Conservation (phyloP, 768 basidiomycete species). For the Psilocybe sp. region DNA sequence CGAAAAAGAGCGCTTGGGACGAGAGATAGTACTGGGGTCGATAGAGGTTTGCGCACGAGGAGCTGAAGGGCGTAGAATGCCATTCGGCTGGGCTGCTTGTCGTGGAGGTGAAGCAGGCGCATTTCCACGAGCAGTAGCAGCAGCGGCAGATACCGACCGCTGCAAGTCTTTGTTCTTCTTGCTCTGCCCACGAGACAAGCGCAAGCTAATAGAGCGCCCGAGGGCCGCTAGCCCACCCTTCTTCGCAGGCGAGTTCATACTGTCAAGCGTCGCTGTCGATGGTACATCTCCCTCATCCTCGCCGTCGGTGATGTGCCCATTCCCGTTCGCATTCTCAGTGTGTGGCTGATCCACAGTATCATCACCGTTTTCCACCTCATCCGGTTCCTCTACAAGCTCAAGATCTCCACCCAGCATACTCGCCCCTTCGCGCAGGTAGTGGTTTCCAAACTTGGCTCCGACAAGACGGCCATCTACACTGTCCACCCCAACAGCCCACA, state of each 20-base stretch:
- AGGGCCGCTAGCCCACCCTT: conserved; percentile 17
- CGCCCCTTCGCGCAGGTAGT: conserved; percentile 11
- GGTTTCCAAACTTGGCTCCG: conserved; percentile 38
- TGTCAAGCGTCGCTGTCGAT: conserved; percentile 1
- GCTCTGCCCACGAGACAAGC: conserved; percentile 8
- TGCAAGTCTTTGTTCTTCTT: conserved; percentile 8
- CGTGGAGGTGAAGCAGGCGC: not conserved
- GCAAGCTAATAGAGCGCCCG: conserved; percentile 19
- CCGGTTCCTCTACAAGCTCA: conserved; percentile 2
- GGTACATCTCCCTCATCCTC: conserved; percentile 5
- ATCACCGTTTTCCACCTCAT: conserved; percentile 1
- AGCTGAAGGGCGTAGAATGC: not conserved
- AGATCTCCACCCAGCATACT: conserved; percentile 3
- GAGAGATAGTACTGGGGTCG: not conserved
- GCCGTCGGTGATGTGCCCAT: conserved; percentile 1
- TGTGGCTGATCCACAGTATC: too few species aligned
- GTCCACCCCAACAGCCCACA: conserved; percentile 88
- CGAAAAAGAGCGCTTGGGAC: conserved; percentile 17
- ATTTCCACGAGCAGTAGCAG: not conserved
- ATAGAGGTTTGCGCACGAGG: not conserved
- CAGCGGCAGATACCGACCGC: conserved; percentile 13
- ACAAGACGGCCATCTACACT: conserved; percentile 68
- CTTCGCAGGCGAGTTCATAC: conserved; percentile 1
- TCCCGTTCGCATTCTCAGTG: conserved; percentile 1
- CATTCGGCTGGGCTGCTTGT: not conserved